Evolutionary conservation across 192 early-diverging fungal genomes (phyloP), one percentile per base, ranked within the genome.

Genomic region (Entomortierella chlamydospora): DNA sequence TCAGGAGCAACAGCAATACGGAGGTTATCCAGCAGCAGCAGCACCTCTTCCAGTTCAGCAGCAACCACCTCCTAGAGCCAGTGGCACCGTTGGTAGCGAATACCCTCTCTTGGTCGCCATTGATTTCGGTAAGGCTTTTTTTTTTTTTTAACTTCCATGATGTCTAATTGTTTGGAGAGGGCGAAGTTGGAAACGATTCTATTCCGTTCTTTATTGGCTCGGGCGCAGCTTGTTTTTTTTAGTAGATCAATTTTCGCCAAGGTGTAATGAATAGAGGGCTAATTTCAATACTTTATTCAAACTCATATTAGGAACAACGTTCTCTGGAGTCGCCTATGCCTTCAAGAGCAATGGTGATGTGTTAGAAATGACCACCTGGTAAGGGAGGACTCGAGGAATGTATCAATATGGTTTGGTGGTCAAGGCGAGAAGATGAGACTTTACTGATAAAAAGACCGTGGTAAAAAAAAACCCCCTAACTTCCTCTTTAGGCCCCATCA

Each of bases 241-340:
- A n/a, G n/a, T n/a, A n/a, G n/a, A n/a, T n/a, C n/a, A n/a, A n/a
- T n/a, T n/a, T n/a, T n/a, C n/a, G n/a, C n/a, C n/a, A n/a, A n/a
- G n/a, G n/a, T n/a, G n/a, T n/a, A n/a, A n/a, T n/a, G n/a, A n/a
- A n/a, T n/a, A n/a, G n/a, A n/a, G n/a, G n/a, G n/a, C n/a, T n/a
- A n/a, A n/a, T n/a, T n/a, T 47, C 20, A 47, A 11, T 47, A 47
- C 2, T 47, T 11, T 47, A 2, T 11, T 47, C 26, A 54, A 13
- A 5, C 8, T 54, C 10, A 54, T 20, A 2, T 30, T 51, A 78
- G 74, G 83, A 59, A 70, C 69, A 52, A 85, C 58, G 2, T 87
- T 73, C 54, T 85, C 86, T 5, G 86, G 86, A 42, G 73, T 81
- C 13, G 83, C 86, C 1, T 87, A 87, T 72, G 82, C 86, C 3